phyloP scores from a whole-genome alignment of 169 alveolate genomes.

The Plasmodium fragile region DNA sequence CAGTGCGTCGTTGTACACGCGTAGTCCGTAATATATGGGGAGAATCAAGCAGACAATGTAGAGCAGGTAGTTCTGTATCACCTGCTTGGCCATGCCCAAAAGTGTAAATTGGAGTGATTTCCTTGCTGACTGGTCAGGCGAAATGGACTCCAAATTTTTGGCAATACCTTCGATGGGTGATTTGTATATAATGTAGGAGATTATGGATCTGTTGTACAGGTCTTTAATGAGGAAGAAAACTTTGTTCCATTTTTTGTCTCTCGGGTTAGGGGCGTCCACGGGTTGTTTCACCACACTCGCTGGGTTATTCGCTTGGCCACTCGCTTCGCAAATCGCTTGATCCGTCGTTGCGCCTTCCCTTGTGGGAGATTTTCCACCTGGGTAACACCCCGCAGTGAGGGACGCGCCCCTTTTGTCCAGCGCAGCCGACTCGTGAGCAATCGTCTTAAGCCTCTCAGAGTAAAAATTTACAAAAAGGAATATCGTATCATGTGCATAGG shows the following conservation, averaged over 20 bases:
- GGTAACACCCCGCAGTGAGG: not conserved
- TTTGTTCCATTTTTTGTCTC: not conserved
- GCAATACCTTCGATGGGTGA: conserved; percentile 44
- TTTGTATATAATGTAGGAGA: conserved; percentile 36
- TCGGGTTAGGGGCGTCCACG: not conserved
- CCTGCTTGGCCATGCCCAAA: conserved; percentile 35
- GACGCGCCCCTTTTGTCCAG: not conserved
- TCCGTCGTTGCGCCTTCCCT: not conserved
- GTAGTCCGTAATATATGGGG: conserved; percentile 65
- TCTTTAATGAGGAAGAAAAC: not conserved
- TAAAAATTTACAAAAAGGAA: conserved; percentile 68
- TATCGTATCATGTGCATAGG: conserved; percentile 61
- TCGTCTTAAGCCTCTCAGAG: conserved; percentile 39
- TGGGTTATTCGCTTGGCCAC: not conserved
- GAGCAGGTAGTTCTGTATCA: conserved; percentile 64
- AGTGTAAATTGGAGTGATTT: not conserved
- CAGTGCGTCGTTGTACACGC: conserved; percentile 57
- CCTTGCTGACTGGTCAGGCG: conserved; percentile 14
- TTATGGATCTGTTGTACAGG: conserved; percentile 49
- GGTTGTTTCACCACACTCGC: not conserved
- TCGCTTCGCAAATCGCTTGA: not conserved
- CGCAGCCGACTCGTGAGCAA: not conserved
- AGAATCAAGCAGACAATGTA: conserved; percentile 75
- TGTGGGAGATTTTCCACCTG: not conserved
- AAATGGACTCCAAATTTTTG: conserved; percentile 6